phyloP scores from a whole-genome alignment of 805 yeast species.

The Candida broadrunensis region DNA sequence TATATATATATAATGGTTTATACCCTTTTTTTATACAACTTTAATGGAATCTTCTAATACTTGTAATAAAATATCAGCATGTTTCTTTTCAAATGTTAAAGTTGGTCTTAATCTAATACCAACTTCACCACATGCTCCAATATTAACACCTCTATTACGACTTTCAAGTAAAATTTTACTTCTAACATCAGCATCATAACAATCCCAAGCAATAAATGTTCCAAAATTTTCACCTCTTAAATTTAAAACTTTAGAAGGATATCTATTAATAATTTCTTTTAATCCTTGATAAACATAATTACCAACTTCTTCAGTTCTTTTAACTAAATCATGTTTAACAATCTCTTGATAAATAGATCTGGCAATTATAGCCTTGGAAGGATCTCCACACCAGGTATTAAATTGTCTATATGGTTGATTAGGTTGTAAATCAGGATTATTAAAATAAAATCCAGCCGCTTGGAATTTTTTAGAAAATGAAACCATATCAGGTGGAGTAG shows the following conservation, averaged over 20 bases:
- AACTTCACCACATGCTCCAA: constrained; percentile 65
- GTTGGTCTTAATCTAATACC: constrained; percentile 66
- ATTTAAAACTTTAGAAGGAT: constrained; percentile 42
- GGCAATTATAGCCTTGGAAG: constrained; percentile 64
- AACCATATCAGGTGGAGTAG: constrained; percentile 64
- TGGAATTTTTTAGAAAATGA: constrained; percentile 73
- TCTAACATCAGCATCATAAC: constrained; percentile 42
- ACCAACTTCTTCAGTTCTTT: constrained; percentile 50
- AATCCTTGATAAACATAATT: constrained; percentile 48
- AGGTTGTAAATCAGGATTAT: constrained; percentile 57
- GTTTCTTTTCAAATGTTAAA: constrained; percentile 57
- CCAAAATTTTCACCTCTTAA: constrained; percentile 65
- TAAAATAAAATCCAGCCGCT: constrained; percentile 69
- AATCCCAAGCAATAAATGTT: constrained; percentile 66
- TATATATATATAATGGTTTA: too few species aligned
- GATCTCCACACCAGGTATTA: constrained; percentile 80
- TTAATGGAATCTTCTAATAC: constrained; percentile 30
- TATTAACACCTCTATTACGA: constrained; percentile 56
- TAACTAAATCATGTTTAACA: constrained; percentile 45
- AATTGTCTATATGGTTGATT: constrained; percentile 65
- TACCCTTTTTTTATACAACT: constrained; percentile 4
- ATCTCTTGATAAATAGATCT: constrained; percentile 58
- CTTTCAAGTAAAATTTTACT: constrained; percentile 43
- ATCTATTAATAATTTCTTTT: constrained; percentile 32
- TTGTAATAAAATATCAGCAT: constrained; percentile 56